A percentile compares a stretch with the other conserved stretches of the same genome.
Conservation (phyloP, 805 yeast genomes). For the Wickerhamomyces bisporus region DNA sequence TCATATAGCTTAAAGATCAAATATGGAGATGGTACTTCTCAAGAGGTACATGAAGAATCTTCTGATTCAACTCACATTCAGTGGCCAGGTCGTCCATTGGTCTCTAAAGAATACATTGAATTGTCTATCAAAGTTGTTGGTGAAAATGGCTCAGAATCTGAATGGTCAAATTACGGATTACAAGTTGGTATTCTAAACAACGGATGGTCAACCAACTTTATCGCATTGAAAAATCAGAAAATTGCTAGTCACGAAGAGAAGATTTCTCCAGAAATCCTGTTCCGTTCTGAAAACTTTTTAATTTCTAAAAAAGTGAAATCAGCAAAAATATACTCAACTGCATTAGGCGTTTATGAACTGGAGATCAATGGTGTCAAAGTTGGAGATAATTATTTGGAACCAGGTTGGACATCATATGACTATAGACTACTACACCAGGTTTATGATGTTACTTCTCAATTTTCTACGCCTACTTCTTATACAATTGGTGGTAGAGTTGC, state of each 20-base stretch:
- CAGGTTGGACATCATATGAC: slow-evolving; percentile 17
- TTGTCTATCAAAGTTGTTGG: slow-evolving; percentile 10
- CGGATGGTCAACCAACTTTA: slow-evolving; percentile 11
- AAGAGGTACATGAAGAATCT: not conserved
- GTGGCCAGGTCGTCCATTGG: slow-evolving; percentile 11
- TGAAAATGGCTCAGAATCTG: slow-evolving; percentile 9
- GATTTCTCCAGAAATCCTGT: slow-evolving; percentile 11
- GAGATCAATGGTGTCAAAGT: slow-evolving; percentile 12
- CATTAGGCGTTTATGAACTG: slow-evolving; percentile 13
- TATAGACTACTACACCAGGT: slow-evolving; percentile 15
- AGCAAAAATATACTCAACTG: slow-evolving; percentile 11
- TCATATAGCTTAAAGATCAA: slow-evolving; percentile 3
- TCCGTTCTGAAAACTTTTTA: slow-evolving; percentile 10
- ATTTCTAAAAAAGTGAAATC: slow-evolving; percentile 3
- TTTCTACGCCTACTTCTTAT: slow-evolving; percentile 1
- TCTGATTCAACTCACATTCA: slow-evolving; percentile 3
- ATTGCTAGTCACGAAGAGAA: slow-evolving; percentile 5
- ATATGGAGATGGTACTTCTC: slow-evolving; percentile 1
- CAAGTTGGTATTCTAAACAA: slow-evolving; percentile 8
- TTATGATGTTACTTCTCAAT: slow-evolving; percentile 7
- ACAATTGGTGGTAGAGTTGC: slow-evolving; percentile 16
- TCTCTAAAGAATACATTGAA: slow-evolving; percentile 5
- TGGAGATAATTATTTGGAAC: slow-evolving; percentile 8
- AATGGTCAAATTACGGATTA: slow-evolving; percentile 5
- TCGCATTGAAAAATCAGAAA: slow-evolving; percentile 5